Conservation (phyloP, 1,284 basidiomycete genomes). For the Ceratobasidium sp. region DNA sequence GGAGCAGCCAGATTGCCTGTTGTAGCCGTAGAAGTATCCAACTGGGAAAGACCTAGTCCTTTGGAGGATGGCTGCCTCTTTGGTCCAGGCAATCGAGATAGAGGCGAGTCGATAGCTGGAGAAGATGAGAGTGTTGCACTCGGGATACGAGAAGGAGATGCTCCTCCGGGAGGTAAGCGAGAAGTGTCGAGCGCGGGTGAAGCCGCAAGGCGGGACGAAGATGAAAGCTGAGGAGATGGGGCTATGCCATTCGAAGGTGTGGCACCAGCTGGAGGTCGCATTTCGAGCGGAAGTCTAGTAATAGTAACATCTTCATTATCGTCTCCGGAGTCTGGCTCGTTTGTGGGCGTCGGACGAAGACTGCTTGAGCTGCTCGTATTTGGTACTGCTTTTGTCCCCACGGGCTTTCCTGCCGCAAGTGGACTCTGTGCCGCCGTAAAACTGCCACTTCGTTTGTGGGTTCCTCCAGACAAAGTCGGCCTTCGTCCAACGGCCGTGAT, state of each 20-base stretch:
- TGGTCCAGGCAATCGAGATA: conserved; percentile 26
- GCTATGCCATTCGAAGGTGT: too few species aligned
- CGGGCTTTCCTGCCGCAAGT: not conserved
- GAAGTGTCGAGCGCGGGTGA: conserved; percentile 31
- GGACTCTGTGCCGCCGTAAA: conserved; percentile 16
- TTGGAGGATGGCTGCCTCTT: not conserved
- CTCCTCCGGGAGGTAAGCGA: conserved; percentile 5
- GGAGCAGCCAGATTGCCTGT: not conserved
- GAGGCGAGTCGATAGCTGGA: conserved; percentile 21
- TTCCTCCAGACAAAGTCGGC: not conserved
- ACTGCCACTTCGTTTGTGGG: conserved; percentile 23
- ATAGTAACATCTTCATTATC: conserved; percentile 29
- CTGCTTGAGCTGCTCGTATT: not conserved
- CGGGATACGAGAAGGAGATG: not conserved
- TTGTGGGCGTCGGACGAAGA: not conserved
- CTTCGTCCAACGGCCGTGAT: not conserved
- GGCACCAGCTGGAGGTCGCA: conserved; percentile 38
- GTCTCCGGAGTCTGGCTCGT: not conserved
- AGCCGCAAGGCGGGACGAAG: conserved; percentile 19
- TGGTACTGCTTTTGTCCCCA: conserved; percentile 7
- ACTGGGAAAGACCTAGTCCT: not conserved
- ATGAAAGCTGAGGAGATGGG: conserved; percentile 44
- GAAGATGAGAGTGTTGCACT: conserved; percentile 11
- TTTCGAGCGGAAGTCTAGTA: conserved; percentile 4
- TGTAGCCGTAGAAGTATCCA: not conserved